Base-by-base conservation (phyloP, 306 rosid species). In the Prunus kanzakura region DNA sequence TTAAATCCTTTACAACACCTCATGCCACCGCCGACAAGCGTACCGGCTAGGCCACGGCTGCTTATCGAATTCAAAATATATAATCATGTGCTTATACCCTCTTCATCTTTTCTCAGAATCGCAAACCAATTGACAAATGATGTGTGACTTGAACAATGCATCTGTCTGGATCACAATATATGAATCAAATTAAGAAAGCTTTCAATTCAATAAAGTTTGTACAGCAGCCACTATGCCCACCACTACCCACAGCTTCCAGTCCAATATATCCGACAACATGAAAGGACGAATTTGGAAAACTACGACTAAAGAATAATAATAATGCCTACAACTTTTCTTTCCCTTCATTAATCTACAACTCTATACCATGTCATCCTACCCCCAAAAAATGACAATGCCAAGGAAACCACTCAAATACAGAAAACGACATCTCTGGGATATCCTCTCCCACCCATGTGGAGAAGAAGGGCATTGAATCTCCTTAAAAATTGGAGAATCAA, bases 401-500 rank as follows among this genome's bases (percentile, higher is more conserved):
- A 79, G 79, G 87, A 78, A 62, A 77, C 74, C 89, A 92, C 93
- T 88, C 91, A 76, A 82, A 76, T 56, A 74, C 82, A 84, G 83
- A 81, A 81, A 87, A 78, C 84, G 54, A 73, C 82, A 78, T 75
- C 67, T 85, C 82, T 22, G 64, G 9, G 43, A 38, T 38, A 38
- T 75, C 16, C 69, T 68, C 90, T 89, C 86, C 87, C 80, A 83
- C 85, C 91, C 88, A 78, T 73, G 71, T 45, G 43, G 43, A 38
- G 43, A 38, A 7, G 82, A 82, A 78, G 85, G 90, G 86, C 84
- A 83, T n/a, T 76, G 86, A 83, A 80, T 91, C 98, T 92, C 97
- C 97, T 79, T 43, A 91, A 96, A 96, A 92, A 80, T 78, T 87
- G 98, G 99, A 93, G 99, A 96, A 84, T 85, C 85, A 75, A 74